Base-by-base conservation (phyloP, 2,329 filamentous ascomycete species). In the Pseudopyrenochaeta lycopersici region DNA sequence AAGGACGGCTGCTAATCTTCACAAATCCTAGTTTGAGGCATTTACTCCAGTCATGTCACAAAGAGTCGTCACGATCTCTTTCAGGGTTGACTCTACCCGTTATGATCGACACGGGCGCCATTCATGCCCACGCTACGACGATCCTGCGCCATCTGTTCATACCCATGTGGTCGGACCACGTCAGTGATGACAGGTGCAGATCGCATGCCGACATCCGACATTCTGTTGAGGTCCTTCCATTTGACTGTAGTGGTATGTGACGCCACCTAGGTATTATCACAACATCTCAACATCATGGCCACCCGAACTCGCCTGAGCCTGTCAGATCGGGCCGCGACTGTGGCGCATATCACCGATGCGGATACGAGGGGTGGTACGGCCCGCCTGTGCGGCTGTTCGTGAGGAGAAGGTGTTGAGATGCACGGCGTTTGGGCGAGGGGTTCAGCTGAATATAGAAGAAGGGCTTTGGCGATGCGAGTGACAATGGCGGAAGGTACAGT, bases 81-180 rank as follows among this genome's bases (percentile, higher is more conserved):
- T 4, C 14, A 35, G 15, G 12, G 10, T 36, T 39, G 27, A 29
- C 31, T 30, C 41, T 45, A 23, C 46, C 52, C 54, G 45, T 49
- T 49, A 27, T 27, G 56, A 62, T 62, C 61, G 46, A 47, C 54
- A 46, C 49, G 46, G 43, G 44, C 38, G 49, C 43, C 31, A 51
- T 45, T 46, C 18, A 40, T 44, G 38, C 33, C 30, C 40, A 53
- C 21, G 30, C 35, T 38, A 15, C 33, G 18, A 32, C 32, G 46
- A 48, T 54, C 43, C 23, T 41, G 32, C 49, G 30, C 32, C 39
- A 23, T 41, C 39, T 21, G 39, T 41, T 21, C 39, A 20, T 21
- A 21, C 18, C 29, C 10, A 36, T 5, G 18, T 17, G 29, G 14
- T 46, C 35, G 33, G 33, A 38, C 32, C 31, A 23, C 27, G 12